A percentile compares a stretch with the other conserved stretches of the same genome.
These are phyloP conservation scores for Lentinula novae-zelandiae DNA, from an alignment of 1,284 basidiomycete genomes.

Conservation along the genomic window DNA sequence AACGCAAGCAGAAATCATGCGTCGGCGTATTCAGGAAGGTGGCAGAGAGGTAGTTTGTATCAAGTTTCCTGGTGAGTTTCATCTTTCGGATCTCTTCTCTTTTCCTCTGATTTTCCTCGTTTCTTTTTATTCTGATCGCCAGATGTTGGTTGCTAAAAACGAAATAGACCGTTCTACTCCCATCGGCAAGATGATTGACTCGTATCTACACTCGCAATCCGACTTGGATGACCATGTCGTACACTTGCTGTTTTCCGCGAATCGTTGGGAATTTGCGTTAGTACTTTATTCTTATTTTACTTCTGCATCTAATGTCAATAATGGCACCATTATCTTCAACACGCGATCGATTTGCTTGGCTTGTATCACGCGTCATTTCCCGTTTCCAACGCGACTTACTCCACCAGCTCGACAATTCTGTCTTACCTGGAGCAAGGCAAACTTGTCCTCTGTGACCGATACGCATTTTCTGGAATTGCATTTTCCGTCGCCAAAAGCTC, in stretches of 20 bases:
- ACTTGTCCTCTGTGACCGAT: slow-evolving; percentile 87
- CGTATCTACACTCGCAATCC: slow-evolving; percentile 80
- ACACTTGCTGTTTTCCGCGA: slow-evolving; percentile 95
- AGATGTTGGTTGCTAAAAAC: background rate
- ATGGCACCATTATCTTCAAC: background rate
- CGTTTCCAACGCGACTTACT: slow-evolving; percentile 2
- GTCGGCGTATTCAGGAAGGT: slow-evolving; percentile 41
- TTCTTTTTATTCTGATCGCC: background rate
- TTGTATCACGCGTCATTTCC: background rate
- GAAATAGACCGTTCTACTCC: slow-evolving; percentile 82
- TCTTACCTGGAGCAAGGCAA: slow-evolving; percentile 62
- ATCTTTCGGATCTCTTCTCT: background rate
- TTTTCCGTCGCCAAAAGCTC: slow-evolving; percentile 87
- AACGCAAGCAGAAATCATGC: slow-evolving; percentile 72
- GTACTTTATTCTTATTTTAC: slow-evolving; percentile 14
- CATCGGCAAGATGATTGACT: slow-evolving; percentile 92
- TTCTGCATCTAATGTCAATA: background rate
- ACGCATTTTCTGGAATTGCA: slow-evolving; percentile 95
- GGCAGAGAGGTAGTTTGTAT: slow-evolving; percentile 48
- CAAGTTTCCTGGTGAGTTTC: slow-evolving; percentile 81
- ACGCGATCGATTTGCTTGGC: too few relatives aligned
- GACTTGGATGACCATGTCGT: slow-evolving; percentile 92
- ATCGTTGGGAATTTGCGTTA: slow-evolving; percentile 93
- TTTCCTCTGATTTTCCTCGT: slow-evolving; percentile 1
- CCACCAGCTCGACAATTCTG: slow-evolving; percentile 61